Conservation (phyloP, 495 filamentous ascomycete species). For the Mytilinidion resinicola region DNA sequence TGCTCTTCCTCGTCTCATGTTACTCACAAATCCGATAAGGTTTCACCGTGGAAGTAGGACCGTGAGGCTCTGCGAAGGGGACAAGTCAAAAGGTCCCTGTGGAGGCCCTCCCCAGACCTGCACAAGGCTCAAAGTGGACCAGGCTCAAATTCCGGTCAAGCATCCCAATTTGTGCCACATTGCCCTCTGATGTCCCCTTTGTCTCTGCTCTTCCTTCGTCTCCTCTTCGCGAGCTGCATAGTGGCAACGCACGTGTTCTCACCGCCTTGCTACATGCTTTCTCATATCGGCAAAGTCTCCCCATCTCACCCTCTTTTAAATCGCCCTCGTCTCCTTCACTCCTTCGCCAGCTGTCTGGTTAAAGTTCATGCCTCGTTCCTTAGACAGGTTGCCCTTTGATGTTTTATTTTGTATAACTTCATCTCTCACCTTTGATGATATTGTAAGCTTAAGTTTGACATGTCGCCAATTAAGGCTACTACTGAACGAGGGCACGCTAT, state of each 20-base stretch:
- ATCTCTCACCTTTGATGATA: constrained; percentile 46
- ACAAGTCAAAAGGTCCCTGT: not conserved
- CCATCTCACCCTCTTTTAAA: not conserved
- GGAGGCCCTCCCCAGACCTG: not conserved
- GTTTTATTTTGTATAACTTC: constrained; percentile 29
- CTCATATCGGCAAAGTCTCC: not conserved
- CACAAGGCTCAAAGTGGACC: not conserved
- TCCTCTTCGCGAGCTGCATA: not conserved
- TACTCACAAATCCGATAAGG: too few species aligned
- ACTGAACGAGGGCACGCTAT: constrained; percentile 55
- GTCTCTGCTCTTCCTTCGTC: not conserved
- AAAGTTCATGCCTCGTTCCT: constrained; percentile 25
- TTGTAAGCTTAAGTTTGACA: constrained; percentile 44
- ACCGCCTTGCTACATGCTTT: not conserved
- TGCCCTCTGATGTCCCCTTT: not conserved
- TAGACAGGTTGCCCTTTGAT: constrained; percentile 34
- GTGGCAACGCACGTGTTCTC: not conserved
- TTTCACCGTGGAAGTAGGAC: too few species aligned
- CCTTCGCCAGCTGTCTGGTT: not conserved
- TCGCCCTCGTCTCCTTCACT: not conserved
- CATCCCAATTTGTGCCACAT: not conserved
- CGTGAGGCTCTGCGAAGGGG: not conserved
- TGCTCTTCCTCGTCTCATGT: too few species aligned
- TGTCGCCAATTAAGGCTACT: constrained; percentile 50
- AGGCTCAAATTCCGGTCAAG: not conserved